phyloP scores from a whole-genome alignment of 176 grass and related monocot genomes.

The Chrysopogon serrulatus region DNA sequence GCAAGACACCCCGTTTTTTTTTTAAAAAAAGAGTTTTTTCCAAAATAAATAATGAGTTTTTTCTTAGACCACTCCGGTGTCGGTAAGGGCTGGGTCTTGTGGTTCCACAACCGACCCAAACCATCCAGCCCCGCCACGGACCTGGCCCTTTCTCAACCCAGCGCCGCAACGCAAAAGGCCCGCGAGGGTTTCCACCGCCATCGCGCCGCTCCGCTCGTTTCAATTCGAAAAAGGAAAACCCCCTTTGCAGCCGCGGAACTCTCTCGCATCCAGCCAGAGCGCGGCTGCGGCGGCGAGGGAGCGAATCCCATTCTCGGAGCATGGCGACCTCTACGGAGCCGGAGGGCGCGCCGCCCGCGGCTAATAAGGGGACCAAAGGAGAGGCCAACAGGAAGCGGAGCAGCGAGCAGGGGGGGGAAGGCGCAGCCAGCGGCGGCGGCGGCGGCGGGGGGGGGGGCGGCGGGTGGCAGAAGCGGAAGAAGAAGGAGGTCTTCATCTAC shows the following conservation, averaged over 20 bases:
- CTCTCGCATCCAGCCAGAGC: not conserved
- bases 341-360: conserved; percentile 24
- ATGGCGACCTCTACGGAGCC: conserved; percentile 12
- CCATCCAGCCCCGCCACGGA: too few species aligned
- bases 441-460: too few species aligned
- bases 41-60: too few species aligned
- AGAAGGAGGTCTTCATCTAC: conserved; percentile 64
- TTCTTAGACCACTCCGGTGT: too few species aligned
- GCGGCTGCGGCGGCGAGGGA: not conserved
- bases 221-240: not conserved
- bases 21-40: too few species aligned
- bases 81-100: too few species aligned
- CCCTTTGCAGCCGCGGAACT: too few species aligned
- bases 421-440: not conserved
- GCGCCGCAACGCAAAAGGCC: not conserved
- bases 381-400: conserved; percentile 4
- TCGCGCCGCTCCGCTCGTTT: not conserved
- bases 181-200: not conserved
- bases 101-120: too few species aligned
- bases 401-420: not conserved
- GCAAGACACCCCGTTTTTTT: too few species aligned
- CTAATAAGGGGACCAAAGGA: not conserved
- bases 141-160: not conserved
- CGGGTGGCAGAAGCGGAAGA: conserved; percentile 48
- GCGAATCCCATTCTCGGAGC: conserved; percentile 10